A percentile compares a stretch with the other conserved stretches of the same genome.
phyloP scores from a whole-genome alignment of 208 protist genomes.

The Tritrichomonas foetus region DNA sequence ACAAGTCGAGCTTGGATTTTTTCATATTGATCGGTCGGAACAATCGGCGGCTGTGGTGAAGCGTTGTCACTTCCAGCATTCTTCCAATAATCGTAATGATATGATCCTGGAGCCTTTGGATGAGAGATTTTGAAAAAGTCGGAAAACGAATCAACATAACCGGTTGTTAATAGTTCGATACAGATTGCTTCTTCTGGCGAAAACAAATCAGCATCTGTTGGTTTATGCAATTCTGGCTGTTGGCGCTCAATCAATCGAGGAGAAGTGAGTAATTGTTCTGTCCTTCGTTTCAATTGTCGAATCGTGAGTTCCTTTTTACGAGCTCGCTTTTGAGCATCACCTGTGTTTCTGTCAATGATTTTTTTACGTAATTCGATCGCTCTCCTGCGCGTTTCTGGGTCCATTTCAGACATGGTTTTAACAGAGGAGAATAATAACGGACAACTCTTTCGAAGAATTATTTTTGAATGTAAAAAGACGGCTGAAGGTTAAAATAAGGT shows the following conservation, averaged over 20 bases:
- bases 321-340: slow-evolving; percentile 33
- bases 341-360: slow-evolving; percentile 2
- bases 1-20: not conserved
- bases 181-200: slow-evolving; percentile 7
- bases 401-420: slow-evolving; percentile 6
- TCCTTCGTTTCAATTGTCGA: not conserved
- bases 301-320: not conserved
- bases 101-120: slow-evolving; percentile 19
- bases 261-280: not conserved
- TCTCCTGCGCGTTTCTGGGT: not conserved
- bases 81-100: slow-evolving; percentile 27
- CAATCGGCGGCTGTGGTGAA: not conserved
- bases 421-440: too few species aligned
- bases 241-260: not conserved
- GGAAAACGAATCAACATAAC: slow-evolving; percentile 34
- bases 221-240: not conserved
- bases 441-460: too few species aligned
- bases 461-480: too few species aligned
- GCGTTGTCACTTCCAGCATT: not conserved
- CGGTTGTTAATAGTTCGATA: slow-evolving; percentile 21
- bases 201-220: slow-evolving; percentile 21
- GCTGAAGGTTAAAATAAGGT: too few species aligned
- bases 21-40: slow-evolving; percentile 5
- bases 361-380: not conserved
- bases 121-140: slow-evolving; percentile 37